phyloP scores from a whole-genome alignment of 108 stramenopile genomes.

The Pseudonitzschia multiseries region DNA sequence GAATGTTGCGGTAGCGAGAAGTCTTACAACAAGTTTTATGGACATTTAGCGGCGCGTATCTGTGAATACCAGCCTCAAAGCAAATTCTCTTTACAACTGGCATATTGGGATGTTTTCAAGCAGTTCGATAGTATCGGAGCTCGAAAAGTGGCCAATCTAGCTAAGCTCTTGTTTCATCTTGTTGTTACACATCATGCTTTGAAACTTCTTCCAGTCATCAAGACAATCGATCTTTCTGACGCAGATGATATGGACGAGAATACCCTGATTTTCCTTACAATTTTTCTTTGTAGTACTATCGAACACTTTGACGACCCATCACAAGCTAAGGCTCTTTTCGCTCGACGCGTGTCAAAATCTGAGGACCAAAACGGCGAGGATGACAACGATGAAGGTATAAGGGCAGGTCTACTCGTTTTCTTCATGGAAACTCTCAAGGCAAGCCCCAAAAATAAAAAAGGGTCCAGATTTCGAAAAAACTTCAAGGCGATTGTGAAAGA shows the following conservation, averaged over 20 bases:
- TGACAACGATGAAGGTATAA: slow-evolving; percentile 43
- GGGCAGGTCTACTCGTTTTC: slow-evolving; percentile 75
- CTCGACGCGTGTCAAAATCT: background rate
- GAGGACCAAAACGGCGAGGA: slow-evolving; percentile 27
- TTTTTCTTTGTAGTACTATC: slow-evolving; percentile 72
- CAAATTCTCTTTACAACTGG: slow-evolving; percentile 91
- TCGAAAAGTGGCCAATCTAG: slow-evolving; percentile 86
- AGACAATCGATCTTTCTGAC: slow-evolving; percentile 72
- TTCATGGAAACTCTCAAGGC: slow-evolving; percentile 77
- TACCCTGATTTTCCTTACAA: slow-evolving; percentile 67
- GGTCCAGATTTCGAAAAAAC: slow-evolving; percentile 67
- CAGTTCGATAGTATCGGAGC: slow-evolving; percentile 71
- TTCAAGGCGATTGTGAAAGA: slow-evolving; percentile 72
- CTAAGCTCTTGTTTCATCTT: slow-evolving; percentile 86
- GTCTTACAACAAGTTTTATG: slow-evolving; percentile 93
- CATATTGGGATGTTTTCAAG: slow-evolving; percentile 96
- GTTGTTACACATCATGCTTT: slow-evolving; percentile 60
- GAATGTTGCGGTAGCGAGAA: slow-evolving; percentile 93
- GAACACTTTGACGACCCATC: slow-evolving; percentile 57
- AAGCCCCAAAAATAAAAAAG: slow-evolving; percentile 83
- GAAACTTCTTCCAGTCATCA: slow-evolving; percentile 71
- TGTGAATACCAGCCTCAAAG: slow-evolving; percentile 88
- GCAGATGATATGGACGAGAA: slow-evolving; percentile 65
- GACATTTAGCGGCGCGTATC: slow-evolving; percentile 82
- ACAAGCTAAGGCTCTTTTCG: slow-evolving; percentile 53